phyloP scores from a whole-genome alignment of 371 early-diverging fungal genomes.

The Nematocida parisii region DNA sequence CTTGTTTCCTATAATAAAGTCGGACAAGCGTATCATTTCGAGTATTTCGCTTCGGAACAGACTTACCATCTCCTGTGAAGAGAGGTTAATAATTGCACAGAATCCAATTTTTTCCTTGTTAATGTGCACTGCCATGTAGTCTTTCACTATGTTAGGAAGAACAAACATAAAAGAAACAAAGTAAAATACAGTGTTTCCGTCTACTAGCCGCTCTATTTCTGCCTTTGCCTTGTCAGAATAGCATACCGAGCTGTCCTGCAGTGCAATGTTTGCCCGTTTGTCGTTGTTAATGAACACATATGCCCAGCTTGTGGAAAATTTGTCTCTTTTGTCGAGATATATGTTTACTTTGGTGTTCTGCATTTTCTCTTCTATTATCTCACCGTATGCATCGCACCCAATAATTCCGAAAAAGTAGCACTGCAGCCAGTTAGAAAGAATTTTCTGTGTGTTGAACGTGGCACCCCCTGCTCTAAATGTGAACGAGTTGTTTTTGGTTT shows the following conservation, averaged over 20 bases:
- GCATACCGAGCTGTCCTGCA: slow-evolving; percentile 9
- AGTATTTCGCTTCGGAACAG: slow-evolving; percentile 19
- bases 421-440: slow-evolving; percentile 47
- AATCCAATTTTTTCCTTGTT: slow-evolving; percentile 27
- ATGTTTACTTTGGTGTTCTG: slow-evolving; percentile 27
- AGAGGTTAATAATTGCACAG: slow-evolving; percentile 40
- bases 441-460: slow-evolving; percentile 55
- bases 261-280: slow-evolving; percentile 38
- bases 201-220: not conserved
- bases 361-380: slow-evolving; percentile 37
- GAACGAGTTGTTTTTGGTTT: not conserved
- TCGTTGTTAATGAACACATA: slow-evolving; percentile 38
- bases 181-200: slow-evolving; percentile 45
- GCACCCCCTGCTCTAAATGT: slow-evolving; percentile 43
- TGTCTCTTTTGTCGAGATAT: slow-evolving; percentile 28
- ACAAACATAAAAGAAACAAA: slow-evolving; percentile 52
- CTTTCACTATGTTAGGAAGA: slow-evolving; percentile 24
- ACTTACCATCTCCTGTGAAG: slow-evolving; percentile 36
- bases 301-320: slow-evolving; percentile 39
- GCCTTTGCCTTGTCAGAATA: slow-evolving; percentile 21
- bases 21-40: slow-evolving; percentile 4
- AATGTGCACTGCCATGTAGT: slow-evolving; percentile 27
- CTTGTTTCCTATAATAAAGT: slow-evolving; percentile 56
- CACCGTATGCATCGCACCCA: slow-evolving; percentile 36
- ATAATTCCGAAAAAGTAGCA: slow-evolving; percentile 55